These are phyloP conservation scores for Lodderomyces elongisporus DNA, from an alignment of 1,139 yeast species.

Conservation along the genomic window DNA sequence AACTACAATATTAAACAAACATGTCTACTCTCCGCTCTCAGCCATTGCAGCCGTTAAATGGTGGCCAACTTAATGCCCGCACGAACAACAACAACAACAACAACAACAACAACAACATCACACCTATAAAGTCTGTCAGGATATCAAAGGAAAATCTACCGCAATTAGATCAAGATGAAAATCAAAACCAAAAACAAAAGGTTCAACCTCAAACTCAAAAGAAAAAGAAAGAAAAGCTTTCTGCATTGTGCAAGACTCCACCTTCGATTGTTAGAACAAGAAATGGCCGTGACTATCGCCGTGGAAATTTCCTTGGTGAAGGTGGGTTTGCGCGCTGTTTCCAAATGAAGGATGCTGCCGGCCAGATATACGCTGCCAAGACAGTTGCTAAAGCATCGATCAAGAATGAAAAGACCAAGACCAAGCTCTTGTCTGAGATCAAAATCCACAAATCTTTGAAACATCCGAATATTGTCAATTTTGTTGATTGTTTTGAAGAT, in stretches of 20 bases:
- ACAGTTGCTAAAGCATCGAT: constrained; percentile 96
- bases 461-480: constrained; percentile 87
- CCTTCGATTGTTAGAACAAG: constrained; percentile 87
- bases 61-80: constrained; percentile 40
- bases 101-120: too few species aligned
- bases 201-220: constrained; percentile 16
- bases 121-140: constrained; percentile 38
- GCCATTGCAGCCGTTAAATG: constrained; percentile 46
- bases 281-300: constrained; percentile 81
- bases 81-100: too few species aligned
- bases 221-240: constrained; percentile 81
- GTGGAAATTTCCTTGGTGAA: constrained; percentile 91
- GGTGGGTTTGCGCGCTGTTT: constrained; percentile 99
- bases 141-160: constrained; percentile 23
- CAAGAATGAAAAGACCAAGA: constrained; percentile 84
- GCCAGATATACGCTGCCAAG: constrained; percentile 90
- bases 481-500: constrained; percentile 93
- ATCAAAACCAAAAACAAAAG: constrained; percentile 7
- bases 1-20: too few species aligned
- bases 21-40: constrained; percentile 38
- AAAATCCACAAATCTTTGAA: constrained; percentile 88
- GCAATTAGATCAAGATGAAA: too few species aligned
- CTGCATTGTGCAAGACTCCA: constrained; percentile 89
- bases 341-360: constrained; percentile 88
- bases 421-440: constrained; percentile 85